Base-by-base conservation (phyloP, 2,329 filamentous ascomycete genomes). In the Penicillium griseofulvum region DNA sequence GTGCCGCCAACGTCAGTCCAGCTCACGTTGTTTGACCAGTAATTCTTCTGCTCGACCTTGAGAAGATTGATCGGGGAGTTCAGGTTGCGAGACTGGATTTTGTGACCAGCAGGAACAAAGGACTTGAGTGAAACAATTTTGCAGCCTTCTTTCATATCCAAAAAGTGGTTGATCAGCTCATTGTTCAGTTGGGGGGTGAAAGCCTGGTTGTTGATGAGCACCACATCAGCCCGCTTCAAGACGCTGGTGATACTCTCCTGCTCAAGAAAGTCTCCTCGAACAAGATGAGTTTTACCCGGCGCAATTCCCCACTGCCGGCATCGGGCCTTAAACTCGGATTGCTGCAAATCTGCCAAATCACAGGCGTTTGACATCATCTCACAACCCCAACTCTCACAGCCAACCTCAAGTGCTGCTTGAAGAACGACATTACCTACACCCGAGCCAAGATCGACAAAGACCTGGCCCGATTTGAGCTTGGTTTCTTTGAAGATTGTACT, bases 151-250 rank as follows among this genome's bases (percentile, higher is more conserved):
- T 97, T 97, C 59, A 97, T 79, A 68, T 99, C 94, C 57, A 99
- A 78, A 68, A 99, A 97, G 78, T 96, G 90, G 65, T 90, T 86
- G 62, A 93, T 85, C 43, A 99, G 80, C 58, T 86, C 84, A 68
- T 90, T 88, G 74, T 97, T 99, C 52, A 97, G 83, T 64, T 87
- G 82, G 14, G 92, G 87, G 6, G 88, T 92, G 74, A 99, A 99
- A 2, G 91, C 94, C 75, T 97, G 92, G 76, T 99, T 99, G 79
- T 99, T 99, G 66, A 97, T 93, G 26, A 99, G 83, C 17, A 99
- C 85, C n/a, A 97, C 92, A 70, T 99, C 94, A 1, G 94, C 93
- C 52, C 87, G 85, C 71, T 88, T 87, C 47, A 99, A 81, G 8
- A 87, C 87, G 24, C 85, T 81, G 56, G 87, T 81, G 46, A 97